A percentile compares a stretch with the other conserved stretches of the same genome.
Evolutionary conservation across 2,329 filamentous ascomycete species (phyloP).

Genomic region (Corniculantispora saksenae): DNA sequence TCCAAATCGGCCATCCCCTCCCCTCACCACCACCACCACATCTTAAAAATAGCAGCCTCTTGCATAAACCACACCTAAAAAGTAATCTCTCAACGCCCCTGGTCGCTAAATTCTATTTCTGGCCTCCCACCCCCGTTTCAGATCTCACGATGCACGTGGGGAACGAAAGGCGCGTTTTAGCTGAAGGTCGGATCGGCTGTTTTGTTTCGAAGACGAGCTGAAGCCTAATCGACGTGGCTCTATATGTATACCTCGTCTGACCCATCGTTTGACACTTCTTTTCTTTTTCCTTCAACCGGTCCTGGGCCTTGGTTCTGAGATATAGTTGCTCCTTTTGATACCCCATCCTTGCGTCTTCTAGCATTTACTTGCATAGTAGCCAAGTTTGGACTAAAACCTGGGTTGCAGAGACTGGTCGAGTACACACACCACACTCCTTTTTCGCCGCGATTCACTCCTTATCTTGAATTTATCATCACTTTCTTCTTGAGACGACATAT

Average conservation of each 20-base stretch:
- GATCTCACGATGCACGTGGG: constrained; percentile 8
- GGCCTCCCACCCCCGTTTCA: constrained; percentile 12
- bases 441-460: not conserved
- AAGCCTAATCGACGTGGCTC: not conserved
- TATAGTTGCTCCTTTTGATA: not conserved
- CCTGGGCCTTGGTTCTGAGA: constrained; percentile 2
- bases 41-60: constrained; percentile 4
- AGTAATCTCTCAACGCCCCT: not conserved
- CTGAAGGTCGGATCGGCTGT: not conserved
- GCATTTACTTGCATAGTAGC: constrained; percentile 19
- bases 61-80: not conserved
- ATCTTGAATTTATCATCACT: not conserved
- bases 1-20: not conserved
- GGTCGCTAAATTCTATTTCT: not conserved
- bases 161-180: not conserved
- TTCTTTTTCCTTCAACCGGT: constrained; percentile 12
- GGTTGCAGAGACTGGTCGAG: not conserved
- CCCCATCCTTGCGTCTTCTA: constrained; percentile 6
- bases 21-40: not conserved
- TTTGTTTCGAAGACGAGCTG: not conserved
- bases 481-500: not conserved
- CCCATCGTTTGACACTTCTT: not conserved
- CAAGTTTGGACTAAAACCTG: not conserved
- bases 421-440: not conserved
- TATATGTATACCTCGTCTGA: not conserved